Evolutionary conservation across 2,329 filamentous ascomycete species (phyloP), one percentile per base, ranked within the genome.

Genomic region (Ceratocystis colombiana): DNA sequence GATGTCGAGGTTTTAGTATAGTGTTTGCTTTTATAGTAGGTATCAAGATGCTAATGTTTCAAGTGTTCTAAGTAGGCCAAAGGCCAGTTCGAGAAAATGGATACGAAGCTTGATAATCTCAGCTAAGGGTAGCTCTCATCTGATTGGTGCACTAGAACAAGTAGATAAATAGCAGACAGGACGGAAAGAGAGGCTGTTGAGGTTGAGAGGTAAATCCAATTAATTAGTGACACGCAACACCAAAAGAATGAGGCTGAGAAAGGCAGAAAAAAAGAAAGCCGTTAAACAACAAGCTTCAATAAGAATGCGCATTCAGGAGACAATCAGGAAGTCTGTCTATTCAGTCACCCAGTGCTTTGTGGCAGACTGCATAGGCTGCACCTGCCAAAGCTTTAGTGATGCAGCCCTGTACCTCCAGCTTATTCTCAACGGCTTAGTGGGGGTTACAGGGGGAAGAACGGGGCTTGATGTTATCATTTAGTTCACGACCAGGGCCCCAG

Each of bases 301-400:
- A 30, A 59, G 55, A 59, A 59, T 59, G 55, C 55, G 55, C 37
- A 37, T 59, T 59, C 55, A 59, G 55, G 55, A 59, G 55, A 59
- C 30, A 59, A 59, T 59, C 25, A 59, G 30, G 5, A 17, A n/a
- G 55, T 37, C 28, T 3, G 7, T 12, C 22, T 53, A 10, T 37
- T 33, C 2, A 5, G 22, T 15, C 48, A 41, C 37, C 1, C 10
- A 41, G 37, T 41, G 37, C 10, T 41, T 41, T 41, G 37, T 41
- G 37, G 37, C 48, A 53, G 48, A 4, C n/a, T 28, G 48, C n/a
- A 22, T 6, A n/a, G 55, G 55, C 55, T n/a, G 12, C 25, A 33
- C 6, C 28, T 59, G 28, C 28, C 3, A 6, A 22, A 20, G 28
- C 25, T 37, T n/a, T 1, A 59, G 55, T 30, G n/a, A 20, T n/a